Percentiles rank a stretch among this genome's conserved stretches.
Conservation (phyloP, 306 rosid species). For the Cucumis melo region DNA sequence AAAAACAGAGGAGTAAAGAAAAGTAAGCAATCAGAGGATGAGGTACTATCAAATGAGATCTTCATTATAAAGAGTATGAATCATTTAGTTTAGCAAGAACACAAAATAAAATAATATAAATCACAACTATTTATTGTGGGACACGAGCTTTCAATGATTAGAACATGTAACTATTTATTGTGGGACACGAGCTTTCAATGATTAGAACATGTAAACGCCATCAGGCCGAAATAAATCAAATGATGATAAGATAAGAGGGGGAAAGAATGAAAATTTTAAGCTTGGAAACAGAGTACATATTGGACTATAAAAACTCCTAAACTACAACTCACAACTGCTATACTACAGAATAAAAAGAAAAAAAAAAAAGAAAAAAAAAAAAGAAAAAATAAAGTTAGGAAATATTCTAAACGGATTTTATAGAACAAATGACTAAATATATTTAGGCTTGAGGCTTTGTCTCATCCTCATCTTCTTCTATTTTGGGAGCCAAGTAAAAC, state of each 20-base stretch:
- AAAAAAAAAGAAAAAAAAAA: too few species aligned
- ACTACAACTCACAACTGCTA: neutral
- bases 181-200: too few species aligned
- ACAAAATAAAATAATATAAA: neutral
- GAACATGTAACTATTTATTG: too few species aligned
- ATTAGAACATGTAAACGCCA: too few species aligned
- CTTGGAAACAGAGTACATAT: neutral
- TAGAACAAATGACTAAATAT: too few species aligned
- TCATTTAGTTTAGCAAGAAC: neutral
- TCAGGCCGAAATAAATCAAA: too few species aligned
- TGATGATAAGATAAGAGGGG: too few species aligned
- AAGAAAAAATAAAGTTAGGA: neutral
- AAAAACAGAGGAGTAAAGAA: neutral
- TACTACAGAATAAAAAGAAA: neutral
- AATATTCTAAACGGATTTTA: neutral
- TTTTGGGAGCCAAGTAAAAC: slow-evolving; percentile 89
- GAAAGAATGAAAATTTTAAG: neutral
- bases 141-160: neutral
- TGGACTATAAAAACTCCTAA: neutral
- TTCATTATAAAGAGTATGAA: neutral
- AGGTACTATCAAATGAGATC: neutral
- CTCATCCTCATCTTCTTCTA: slow-evolving; percentile 73
- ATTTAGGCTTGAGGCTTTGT: slow-evolving; percentile 15
- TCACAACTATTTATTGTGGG: neutral
- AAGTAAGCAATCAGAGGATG: neutral